Evolutionary conservation across 2,329 filamentous ascomycete species (phyloP).

Genomic region (Aspergillus proliferans): DNA sequence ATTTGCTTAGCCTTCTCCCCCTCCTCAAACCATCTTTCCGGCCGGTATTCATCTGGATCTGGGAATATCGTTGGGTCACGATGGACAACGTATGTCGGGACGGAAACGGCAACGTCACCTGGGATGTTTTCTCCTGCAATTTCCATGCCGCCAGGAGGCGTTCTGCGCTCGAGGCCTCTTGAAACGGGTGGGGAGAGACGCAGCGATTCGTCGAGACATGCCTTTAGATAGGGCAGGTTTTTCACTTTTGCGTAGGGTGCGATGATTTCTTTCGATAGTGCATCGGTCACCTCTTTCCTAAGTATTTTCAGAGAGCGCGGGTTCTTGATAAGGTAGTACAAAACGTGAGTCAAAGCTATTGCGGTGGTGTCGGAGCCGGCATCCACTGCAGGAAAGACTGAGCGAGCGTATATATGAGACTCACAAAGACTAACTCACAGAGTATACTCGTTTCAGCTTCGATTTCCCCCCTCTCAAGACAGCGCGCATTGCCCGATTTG

Average conservation of each 20-base stretch:
- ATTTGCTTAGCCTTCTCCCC: not conserved
- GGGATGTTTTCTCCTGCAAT: constrained; percentile 7
- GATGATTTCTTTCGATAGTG: not conserved
- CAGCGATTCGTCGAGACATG: constrained; percentile 6
- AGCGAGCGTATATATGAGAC: not conserved
- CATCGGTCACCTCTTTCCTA: not conserved
- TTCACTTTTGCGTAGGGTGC: constrained; percentile 2
- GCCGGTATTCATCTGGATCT: not conserved
- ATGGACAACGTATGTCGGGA: not conserved
- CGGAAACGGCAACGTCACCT: not conserved
- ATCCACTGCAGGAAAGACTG: not conserved
- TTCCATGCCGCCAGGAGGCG: constrained; percentile 4
- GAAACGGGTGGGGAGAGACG: constrained; percentile 4
- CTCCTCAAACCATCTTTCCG: constrained; percentile 5
- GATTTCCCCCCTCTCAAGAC: not conserved
- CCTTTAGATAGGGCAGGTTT: constrained; percentile 6
- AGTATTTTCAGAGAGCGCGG: not conserved
- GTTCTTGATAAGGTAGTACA: constrained; percentile 16
- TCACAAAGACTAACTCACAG: not conserved
- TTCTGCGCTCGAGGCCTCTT: constrained; percentile 4
- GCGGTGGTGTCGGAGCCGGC: constrained; percentile 11
- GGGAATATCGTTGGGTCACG: not conserved
- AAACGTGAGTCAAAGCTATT: constrained; percentile 10
- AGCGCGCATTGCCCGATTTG: not conserved
- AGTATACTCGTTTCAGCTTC: not conserved